phyloP scores from a whole-genome alignment of 179 eudicot genomes.

The Beta lomatogona region DNA sequence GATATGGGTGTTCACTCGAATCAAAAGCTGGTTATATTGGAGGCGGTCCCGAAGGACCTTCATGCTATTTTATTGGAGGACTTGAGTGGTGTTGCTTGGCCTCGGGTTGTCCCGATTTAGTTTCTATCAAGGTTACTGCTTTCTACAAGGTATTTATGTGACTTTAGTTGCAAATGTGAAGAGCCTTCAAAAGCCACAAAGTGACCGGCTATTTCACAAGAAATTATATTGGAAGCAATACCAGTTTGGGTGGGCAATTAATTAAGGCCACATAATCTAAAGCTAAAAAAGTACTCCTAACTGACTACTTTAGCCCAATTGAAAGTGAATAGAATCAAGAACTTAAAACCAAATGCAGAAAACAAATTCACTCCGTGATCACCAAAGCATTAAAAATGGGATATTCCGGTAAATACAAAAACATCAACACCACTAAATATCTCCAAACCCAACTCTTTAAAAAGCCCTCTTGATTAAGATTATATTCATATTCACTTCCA shows the following conservation, averaged over 20 bases:
- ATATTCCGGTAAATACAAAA: too few species aligned
- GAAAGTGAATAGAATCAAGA: neutral
- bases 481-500: neutral
- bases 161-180: neutral
- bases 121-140: neutral
- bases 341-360: too few species aligned
- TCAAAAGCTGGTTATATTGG: too few species aligned
- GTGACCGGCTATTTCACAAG: neutral
- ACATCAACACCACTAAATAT: neutral
- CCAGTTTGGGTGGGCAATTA: neutral
- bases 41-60: too few species aligned
- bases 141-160: neutral
- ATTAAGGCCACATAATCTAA: neutral
- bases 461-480: neutral
- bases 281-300: neutral
- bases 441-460: too few species aligned
- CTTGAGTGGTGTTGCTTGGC: too few species aligned
- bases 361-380: too few species aligned
- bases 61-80: too few species aligned
- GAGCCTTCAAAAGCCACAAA: neutral
- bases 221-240: neutral
- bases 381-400: too few species aligned
- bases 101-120: too few species aligned
- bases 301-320: neutral
- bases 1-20: too few species aligned